Evolutionary conservation across 257 asterid genomes (phyloP), one percentile per base, ranked within the genome.

Genomic region (Solanum bulbocastanum): DNA sequence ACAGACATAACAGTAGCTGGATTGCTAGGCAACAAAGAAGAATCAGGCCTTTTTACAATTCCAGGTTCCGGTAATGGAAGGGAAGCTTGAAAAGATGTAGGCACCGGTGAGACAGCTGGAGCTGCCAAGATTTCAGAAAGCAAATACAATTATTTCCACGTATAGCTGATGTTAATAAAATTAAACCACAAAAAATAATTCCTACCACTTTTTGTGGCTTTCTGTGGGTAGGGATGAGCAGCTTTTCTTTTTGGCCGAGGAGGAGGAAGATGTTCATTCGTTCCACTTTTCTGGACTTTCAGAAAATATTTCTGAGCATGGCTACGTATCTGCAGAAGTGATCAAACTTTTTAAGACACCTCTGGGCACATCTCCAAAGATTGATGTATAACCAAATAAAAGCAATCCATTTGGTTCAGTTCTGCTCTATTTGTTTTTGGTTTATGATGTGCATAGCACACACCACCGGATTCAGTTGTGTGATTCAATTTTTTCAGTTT

Each of bases 191-290:
- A 32, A 72, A 18, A 72, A 18, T 56, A 37, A 89, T 49, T n/a
- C 91, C 37, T 87, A 94, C 97, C 92, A 89, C 39, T 84, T 93
- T 92, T 94, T 9, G 99, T 85, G 88, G 99, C 99, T 91, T 96
- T 96, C 86, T 95, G 99, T 5, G 99, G 99, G 90, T 96, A 96
- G 11, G 99, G 99, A 91, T 95, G 99, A 72, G 98, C 91, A 52
- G 99, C 98, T 91, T 96, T 96, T 91, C 99, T 93, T 94, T 96
- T 96, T 6, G 99, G 99, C 65, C 98, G 92, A 89, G 99, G 99
- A 86, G 99, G 99, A 81, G 99, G 98, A 88, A 96, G 94, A 93
- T 94, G 99, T 89, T 95, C 98, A 72, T 90, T 93, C 75, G 98
- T 89, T 75, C 99, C 99, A 90, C 98, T 94, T 92, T 95, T 96